Evolutionary conservation across 2,329 filamentous ascomycete species (phyloP), one percentile per base, ranked within the genome.

Genomic region (Alternaria arborescens): DNA sequence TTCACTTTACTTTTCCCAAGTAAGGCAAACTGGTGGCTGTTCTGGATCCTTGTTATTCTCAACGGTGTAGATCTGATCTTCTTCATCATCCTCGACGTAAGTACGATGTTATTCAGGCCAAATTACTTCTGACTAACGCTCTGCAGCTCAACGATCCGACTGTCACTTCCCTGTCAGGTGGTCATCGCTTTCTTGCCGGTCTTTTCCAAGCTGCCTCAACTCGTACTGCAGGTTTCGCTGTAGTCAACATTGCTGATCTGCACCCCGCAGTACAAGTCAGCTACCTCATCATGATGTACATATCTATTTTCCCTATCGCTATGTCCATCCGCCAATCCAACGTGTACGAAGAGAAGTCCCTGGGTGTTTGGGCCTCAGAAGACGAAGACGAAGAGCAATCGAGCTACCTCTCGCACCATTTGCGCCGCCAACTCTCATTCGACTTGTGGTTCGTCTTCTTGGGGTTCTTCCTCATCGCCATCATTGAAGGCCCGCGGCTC

Each of bases 221-320:
- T 1, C 85, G 95, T 74, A 98, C 95, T 0, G 94, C 95, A 4
- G 94, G 95, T 0, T 97, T 97, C 73, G 85, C 91, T 1, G 91
- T 91, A 30, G 87, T 98, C 69, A 93, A 90, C 74, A 81, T 98
- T 40, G 83, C 91, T 2, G 81, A 86, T 0, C 83, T 99, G 2
- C 94, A 98, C 68, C 94, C 95, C 1, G 95, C 91, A 3, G 92
- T 97, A 59, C 94, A 97, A 72, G 93, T 96, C 14, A 92, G 93
- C 24, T 98, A 97, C 81, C 83, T 98, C 79, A 89, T 98, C 78
- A 98, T 98, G 95, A 98, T 98, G 95, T 98, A 98, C 79, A 97
- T 98, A 64, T 97, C 94, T 59, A 92, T 97, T 61, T 97, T 97
- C 70, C 94, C 94, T 5, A 97, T 98, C 70, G 94, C 95, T 75